Conservation (phyloP, 306 rosid genomes). For the Calophaca sinica region DNA sequence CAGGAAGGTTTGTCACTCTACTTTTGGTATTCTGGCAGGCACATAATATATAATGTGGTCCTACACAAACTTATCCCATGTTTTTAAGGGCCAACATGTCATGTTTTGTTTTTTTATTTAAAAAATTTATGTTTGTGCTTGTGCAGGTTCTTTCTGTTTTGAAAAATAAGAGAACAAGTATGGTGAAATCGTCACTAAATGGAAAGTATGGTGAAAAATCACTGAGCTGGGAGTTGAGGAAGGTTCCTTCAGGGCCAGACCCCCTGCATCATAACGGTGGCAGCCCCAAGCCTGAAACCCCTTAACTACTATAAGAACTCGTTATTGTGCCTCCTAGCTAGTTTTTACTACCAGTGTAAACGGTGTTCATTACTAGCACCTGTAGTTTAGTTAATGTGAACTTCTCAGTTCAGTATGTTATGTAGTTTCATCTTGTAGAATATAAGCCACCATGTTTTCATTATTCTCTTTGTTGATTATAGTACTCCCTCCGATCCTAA, state of each 20-base stretch:
- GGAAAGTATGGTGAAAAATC: constrained; percentile 36
- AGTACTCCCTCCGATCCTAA: too few species aligned
- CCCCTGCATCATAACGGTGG: constrained; percentile 73
- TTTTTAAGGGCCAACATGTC: neutral
- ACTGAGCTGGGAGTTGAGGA: constrained; percentile 58
- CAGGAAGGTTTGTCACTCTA: constrained; percentile 58
- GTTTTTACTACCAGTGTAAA: constrained; percentile 12
- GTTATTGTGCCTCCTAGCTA: neutral
- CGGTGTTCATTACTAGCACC: neutral
- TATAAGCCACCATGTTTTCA: neutral
- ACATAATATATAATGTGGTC: neutral
- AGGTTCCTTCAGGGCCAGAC: constrained; percentile 75
- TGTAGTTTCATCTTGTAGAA: neutral
- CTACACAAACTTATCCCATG: neutral
- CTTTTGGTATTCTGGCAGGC: neutral
- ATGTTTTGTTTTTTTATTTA: neutral
- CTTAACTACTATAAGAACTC: constrained; percentile 36
- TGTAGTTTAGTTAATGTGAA: neutral
- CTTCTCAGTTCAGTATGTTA: neutral
- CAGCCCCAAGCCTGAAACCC: constrained; percentile 61
- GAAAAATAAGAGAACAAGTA: constrained; percentile 38
- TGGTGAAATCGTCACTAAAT: constrained; percentile 41
- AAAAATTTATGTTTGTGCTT: neutral
- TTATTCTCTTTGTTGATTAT: neutral
- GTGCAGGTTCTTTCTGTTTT: constrained; percentile 52